Base-by-base conservation (phyloP, 305 asterid species). In the Solanum aculeatissimum region DNA sequence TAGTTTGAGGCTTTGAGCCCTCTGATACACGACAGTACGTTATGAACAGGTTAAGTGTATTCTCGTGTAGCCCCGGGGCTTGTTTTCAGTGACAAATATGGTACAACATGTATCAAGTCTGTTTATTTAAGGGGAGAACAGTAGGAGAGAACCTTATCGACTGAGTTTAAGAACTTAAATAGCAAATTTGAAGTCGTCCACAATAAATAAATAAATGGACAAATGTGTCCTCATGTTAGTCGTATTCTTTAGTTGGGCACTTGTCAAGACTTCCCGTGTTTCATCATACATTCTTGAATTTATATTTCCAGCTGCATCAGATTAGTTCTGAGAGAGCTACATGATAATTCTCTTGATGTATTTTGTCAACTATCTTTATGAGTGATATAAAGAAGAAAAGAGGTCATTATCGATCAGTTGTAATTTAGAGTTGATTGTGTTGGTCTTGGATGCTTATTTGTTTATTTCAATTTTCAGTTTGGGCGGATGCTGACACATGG, bases 401-500 rank as follows among this genome's bases (percentile, higher is more conserved):
- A 45, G 81, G 57, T 10, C 63, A 75, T 75, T 49, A 49, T 72
- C 1, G 0, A 12, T 45, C 45, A 27, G 25, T 49, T 75, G 27
- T 47, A 25, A 75, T 49, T 43, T 82, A 3, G 32, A 62, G 32
- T 43, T 58, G 16, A 57, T 62, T 75, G 27, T 47, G 10, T 27
- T 19, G 49, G 14, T 23, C 9, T 25, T 54, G 55, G 14, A n/a
- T 27, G 65, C 72, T 57, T 43, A 12, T 23, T 19, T 81, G 9
- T 53, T 85, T 23, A 18, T 87, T 21, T 57, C 43, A 13, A 11
- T 80, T 82, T 27, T 23, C 93, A 96, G 99, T 96, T 87, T 96
- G 99, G 99, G 99, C 97, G 84, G 99, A 96, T 85, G 99, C 99
- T 15, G 99, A 95, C 84, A 94, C 99, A 84, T 95, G 99, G 99